Evolutionary conservation across 2,329 filamentous ascomycete species (phyloP).

Genomic region (Rasamsonia emersonii): DNA sequence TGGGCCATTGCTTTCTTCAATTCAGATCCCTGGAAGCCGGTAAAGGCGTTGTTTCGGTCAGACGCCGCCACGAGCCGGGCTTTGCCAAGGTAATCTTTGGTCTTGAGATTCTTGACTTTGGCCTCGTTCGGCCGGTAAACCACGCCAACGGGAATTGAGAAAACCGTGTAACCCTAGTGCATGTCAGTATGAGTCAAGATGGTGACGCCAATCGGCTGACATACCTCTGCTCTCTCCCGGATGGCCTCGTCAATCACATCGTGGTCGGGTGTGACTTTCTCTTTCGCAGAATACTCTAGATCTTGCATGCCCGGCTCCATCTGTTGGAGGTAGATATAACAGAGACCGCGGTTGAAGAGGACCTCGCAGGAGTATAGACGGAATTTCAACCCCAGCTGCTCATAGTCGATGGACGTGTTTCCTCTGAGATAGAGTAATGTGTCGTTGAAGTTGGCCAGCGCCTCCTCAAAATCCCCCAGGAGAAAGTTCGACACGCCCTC

Average conservation of each 20-base stretch:
- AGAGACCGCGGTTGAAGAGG: slow-evolving; percentile 91
- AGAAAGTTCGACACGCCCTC: slow-evolving; percentile 98
- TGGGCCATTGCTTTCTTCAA: slow-evolving; percentile 46
- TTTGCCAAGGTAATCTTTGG: slow-evolving; percentile 95
- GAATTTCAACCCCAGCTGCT: slow-evolving; percentile 89
- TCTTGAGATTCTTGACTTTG: slow-evolving; percentile 96
- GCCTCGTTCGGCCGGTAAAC: slow-evolving; percentile 94
- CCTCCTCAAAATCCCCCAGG: slow-evolving; percentile 93
- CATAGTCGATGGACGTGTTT: slow-evolving; percentile 96
- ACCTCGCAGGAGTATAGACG: slow-evolving; percentile 97
- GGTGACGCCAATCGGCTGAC: slow-evolving; percentile 4
- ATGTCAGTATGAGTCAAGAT: slow-evolving; percentile 6
- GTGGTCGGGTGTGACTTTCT: slow-evolving; percentile 93
- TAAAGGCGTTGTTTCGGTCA: slow-evolving; percentile 70
- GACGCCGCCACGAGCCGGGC: slow-evolving; percentile 86
- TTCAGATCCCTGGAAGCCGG: slow-evolving; percentile 70
- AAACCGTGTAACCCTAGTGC: slow-evolving; percentile 84
- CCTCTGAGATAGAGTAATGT: slow-evolving; percentile 88
- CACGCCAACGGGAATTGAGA: slow-evolving; percentile 93
- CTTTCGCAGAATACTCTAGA: slow-evolving; percentile 80
- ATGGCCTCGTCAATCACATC: slow-evolving; percentile 98
- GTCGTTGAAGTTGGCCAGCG: slow-evolving; percentile 96
- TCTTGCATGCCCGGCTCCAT: slow-evolving; percentile 86
- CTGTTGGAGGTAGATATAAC: slow-evolving; percentile 94
- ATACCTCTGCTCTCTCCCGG: slow-evolving; percentile 79